Conservation (phyloP, 2,329 filamentous ascomycete species). For the Fusarium miscanthi region DNA sequence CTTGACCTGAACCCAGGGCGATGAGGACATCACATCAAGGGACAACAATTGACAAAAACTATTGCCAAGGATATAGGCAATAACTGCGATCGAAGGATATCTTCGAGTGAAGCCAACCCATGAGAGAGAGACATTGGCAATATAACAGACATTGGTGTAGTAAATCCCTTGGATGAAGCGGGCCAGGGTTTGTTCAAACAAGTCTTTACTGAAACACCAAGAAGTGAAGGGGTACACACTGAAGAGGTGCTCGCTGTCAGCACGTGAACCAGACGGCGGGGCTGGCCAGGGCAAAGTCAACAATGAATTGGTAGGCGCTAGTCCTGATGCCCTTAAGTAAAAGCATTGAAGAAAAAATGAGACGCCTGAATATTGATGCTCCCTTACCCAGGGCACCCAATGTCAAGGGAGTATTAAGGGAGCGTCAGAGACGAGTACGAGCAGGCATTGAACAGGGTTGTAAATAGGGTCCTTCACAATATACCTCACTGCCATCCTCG, state of each 20-base stretch:
- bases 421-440: background rate
- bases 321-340: background rate
- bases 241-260: background rate
- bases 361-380: slow-evolving; percentile 1
- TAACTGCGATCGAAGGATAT: background rate
- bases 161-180: slow-evolving; percentile 13
- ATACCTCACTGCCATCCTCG: too few relatives aligned
- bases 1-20: background rate
- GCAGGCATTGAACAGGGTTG: background rate
- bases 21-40: slow-evolving; percentile 1
- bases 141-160: background rate
- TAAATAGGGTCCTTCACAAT: background rate
- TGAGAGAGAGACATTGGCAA: slow-evolving; percentile 21
- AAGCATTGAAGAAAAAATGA: background rate
- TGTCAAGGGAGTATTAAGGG: slow-evolving; percentile 14
- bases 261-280: background rate
- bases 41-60: slow-evolving; percentile 4
- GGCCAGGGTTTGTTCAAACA: background rate
- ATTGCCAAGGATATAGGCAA: slow-evolving; percentile 11
- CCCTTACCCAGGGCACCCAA: slow-evolving; percentile 28
- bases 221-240: background rate
- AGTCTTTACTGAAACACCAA: background rate
- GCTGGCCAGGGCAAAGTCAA: background rate
- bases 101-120: background rate
- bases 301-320: slow-evolving; percentile 6